Base-by-base conservation (phyloP, 495 filamentous ascomycete genomes). In the Aspergillus diversus region DNA sequence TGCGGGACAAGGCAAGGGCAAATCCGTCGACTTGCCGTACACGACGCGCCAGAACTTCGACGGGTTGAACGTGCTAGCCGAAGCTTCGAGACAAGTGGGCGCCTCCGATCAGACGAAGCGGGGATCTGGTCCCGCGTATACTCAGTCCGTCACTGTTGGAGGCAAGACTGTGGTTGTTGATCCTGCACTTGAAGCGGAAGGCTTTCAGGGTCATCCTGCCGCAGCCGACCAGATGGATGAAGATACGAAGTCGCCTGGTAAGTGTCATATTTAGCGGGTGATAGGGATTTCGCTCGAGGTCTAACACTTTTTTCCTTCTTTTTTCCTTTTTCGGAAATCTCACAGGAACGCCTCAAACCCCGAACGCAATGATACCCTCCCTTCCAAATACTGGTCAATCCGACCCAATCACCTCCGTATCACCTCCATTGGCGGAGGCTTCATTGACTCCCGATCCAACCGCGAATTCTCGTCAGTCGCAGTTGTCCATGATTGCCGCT, bases 51-150 rank as follows among this genome's bases (percentile, higher is more conserved):
- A 83, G 61, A 84, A 83, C 56, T 92, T 90, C 80, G 88, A 90
- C 60, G 89, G 90, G 0, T 79, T 96, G 31, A 89, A 92, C 63
- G 88, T 91, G 7, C 77, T 96, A 33, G 92, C 92, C 47, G 92
- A 96, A 72, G 92, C 90, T 4, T 92, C 91, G 46, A 80, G 90
- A 54, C 90, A 89, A 68, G 83, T 90, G 15, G 87, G 78, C 62
- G 79, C 79, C 16, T 79, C 77, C 48, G 79, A 81, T 56, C 72
- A 74, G 48, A 69, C 70, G 42, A 81, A 81, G 69, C 77, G 77
- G 48, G 74, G 74, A 34, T 17, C 47, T 5, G 73, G 72, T 37
- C 68, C 76, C 47, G 69, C 64, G 57, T 81, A 76, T 66, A 74
- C 77, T 13, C 79, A 81, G 69, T 78, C 77, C 16, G 71, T 81